A percentile compares a stretch with the other conserved stretches of the same genome.
Conservation (phyloP, 352 stramenopile species). For the Phytophthora palmivora region DNA sequence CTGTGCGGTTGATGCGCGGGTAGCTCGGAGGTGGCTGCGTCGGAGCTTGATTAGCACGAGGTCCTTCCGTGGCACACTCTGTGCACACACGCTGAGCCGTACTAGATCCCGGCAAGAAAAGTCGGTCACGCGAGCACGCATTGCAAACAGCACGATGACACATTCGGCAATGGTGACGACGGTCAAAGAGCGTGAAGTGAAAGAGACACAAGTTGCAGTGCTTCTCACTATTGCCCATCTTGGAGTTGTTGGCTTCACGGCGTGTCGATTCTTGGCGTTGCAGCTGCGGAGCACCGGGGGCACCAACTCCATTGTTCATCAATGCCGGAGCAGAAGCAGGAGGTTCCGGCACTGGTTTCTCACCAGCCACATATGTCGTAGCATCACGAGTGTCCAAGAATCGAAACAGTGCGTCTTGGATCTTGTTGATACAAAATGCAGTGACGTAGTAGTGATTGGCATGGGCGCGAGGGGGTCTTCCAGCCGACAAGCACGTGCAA, state of each 20-base stretch:
- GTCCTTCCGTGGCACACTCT: conserved; percentile 86
- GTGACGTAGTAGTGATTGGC: conserved; percentile 91
- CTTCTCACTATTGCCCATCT: conserved; percentile 83
- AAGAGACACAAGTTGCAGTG: conserved; percentile 92
- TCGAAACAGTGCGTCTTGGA: conserved; percentile 85
- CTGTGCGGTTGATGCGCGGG: conserved; percentile 60
- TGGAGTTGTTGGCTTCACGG: conserved; percentile 62
- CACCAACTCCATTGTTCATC: conserved; percentile 28
- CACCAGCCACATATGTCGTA: conserved; percentile 77
- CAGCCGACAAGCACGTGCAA: conserved; percentile 84
- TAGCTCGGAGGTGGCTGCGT: conserved; percentile 33
- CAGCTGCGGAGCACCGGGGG: conserved; percentile 34
- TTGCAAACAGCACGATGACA: conserved; percentile 90
- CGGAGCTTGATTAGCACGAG: conserved; percentile 53
- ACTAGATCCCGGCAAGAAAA: conserved; percentile 84
- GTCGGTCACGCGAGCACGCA: conserved; percentile 82
- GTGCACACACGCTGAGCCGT: conserved; percentile 90
- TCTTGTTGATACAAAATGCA: conserved; percentile 90
- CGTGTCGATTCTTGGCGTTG: conserved; percentile 62
- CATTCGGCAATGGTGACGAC: conserved; percentile 90
- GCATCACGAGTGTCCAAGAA: conserved; percentile 84
- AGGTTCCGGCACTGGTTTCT: conserved; percentile 72
- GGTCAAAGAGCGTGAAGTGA: conserved; percentile 91
- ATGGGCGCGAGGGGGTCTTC: conserved; percentile 67
- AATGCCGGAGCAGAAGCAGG: conserved; percentile 56